phyloP scores from a whole-genome alignment of 805 yeast species.

The Hanseniaspora lachancei region DNA sequence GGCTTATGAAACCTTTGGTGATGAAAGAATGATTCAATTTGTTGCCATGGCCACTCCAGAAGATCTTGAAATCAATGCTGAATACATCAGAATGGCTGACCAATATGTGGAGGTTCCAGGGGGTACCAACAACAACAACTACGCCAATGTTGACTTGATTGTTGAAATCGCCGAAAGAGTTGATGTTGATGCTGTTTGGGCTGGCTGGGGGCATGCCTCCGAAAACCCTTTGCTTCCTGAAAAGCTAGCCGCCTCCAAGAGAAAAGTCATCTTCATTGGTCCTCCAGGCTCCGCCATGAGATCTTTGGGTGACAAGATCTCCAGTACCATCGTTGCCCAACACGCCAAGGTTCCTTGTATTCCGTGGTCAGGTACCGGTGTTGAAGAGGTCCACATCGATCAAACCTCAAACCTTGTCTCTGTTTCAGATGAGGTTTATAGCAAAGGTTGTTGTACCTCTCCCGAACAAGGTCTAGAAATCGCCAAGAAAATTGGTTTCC shows the following conservation, averaged over 20 bases:
- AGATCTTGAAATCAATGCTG: slow-evolving; percentile 92
- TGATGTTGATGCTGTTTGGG: slow-evolving; percentile 98
- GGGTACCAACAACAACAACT: slow-evolving; percentile 95
- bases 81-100: slow-evolving; percentile 97
- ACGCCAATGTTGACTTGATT: slow-evolving; percentile 93
- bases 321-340: slow-evolving; percentile 97
- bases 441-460: slow-evolving; percentile 71
- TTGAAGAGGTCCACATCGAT: slow-evolving; percentile 66
- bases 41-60: slow-evolving; percentile 99
- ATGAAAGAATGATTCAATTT: slow-evolving; percentile 84
- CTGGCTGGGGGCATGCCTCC: slow-evolving; percentile 99
- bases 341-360: slow-evolving; percentile 97
- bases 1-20: slow-evolving; percentile 98
- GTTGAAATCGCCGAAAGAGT: slow-evolving; percentile 96
- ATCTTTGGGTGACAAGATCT: slow-evolving; percentile 96
- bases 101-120: slow-evolving; percentile 98
- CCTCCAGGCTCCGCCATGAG: slow-evolving; percentile 99
- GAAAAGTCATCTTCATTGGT: slow-evolving; percentile 85
- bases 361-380: slow-evolving; percentile 99
- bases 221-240: slow-evolving; percentile 95
- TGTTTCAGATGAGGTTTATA: slow-evolving; percentile 70
- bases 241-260: slow-evolving; percentile 80
- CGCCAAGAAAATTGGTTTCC: slow-evolving; percentile 86
- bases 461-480: slow-evolving; percentile 82
- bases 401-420: slow-evolving; percentile 64